These are phyloP conservation scores for Neurospora sp. DNA, from an alignment of 2,329 filamentous ascomycete species.

Conservation along the genomic window DNA sequence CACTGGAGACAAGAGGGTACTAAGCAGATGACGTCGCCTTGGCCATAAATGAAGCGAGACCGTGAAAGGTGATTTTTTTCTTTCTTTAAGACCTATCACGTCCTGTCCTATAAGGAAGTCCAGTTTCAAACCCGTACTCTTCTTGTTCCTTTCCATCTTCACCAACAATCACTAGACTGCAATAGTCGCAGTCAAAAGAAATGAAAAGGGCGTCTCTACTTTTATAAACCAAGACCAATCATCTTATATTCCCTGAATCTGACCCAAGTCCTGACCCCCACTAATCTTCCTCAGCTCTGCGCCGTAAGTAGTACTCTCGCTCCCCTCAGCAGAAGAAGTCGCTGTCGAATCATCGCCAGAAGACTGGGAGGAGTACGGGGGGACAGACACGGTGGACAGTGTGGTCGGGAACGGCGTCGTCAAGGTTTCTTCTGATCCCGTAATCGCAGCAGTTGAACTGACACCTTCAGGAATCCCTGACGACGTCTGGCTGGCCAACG, in stretches of 20 bases:
- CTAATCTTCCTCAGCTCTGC: neutral
- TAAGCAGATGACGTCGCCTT: neutral
- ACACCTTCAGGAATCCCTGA: neutral
- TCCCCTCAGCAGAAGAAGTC: neutral
- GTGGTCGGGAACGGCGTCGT: neutral
- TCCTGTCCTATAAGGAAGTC: neutral
- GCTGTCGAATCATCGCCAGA: neutral
- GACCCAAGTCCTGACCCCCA: neutral
- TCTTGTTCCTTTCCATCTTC: neutral
- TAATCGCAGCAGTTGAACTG: neutral
- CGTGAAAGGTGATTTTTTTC: neutral
- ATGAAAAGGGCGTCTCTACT: neutral
- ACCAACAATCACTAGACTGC: neutral
- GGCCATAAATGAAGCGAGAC: neutral
- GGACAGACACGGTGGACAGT: neutral
- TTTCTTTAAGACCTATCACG: neutral
- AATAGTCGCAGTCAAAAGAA: neutral
- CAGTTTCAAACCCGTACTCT: neutral
- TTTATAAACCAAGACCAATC: neutral
- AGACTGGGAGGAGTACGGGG: neutral
- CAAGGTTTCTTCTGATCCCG: neutral
- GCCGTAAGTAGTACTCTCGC: neutral
- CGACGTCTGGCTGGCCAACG: neutral
- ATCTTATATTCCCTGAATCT: neutral
- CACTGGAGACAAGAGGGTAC: neutral